phyloP scores from a whole-genome alignment of 2,329 filamentous ascomycete genomes.

The Xenosphaeropsis pyriputrescens region DNA sequence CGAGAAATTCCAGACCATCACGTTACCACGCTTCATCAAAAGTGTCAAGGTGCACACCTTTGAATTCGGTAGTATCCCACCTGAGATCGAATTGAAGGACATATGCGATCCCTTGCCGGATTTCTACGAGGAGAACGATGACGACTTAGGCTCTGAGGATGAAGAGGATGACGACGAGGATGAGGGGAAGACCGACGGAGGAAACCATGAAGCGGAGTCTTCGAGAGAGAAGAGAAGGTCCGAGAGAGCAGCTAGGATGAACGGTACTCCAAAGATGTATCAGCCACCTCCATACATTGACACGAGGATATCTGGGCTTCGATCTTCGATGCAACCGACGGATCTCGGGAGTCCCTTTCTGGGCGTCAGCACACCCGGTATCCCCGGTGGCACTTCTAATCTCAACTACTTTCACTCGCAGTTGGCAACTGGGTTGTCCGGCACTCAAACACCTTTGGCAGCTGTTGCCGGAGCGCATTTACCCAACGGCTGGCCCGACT shows the following conservation, averaged over 20 bases:
- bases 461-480: conserved; percentile 62
- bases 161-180: conserved; percentile 31
- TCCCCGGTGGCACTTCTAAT: conserved; percentile 60
- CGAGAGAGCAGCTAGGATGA: conserved; percentile 19
- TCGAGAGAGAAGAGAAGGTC: conserved; percentile 19
- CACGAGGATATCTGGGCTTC: conserved; percentile 19
- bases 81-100: conserved; percentile 85
- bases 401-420: conserved; percentile 75
- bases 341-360: conserved; percentile 41
- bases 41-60: conserved; percentile 91
- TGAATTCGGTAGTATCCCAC: conserved; percentile 73
- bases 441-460: conserved; percentile 65
- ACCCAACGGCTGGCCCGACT: conserved; percentile 31
- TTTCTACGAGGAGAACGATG: conserved; percentile 79
- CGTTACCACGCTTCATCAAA: conserved; percentile 89
- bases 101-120: conserved; percentile 91
- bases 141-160: conserved; percentile 41
- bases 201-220: conserved; percentile 6
- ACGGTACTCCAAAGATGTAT: conserved; percentile 8
- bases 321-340: conserved; percentile 13
- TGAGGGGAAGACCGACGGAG: conserved; percentile 6
- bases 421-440: conserved; percentile 54
- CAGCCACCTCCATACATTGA: conserved; percentile 23
- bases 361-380: conserved; percentile 44
- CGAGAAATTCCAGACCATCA: conserved; percentile 84